Conservation (phyloP, 164 flowering plant species). For the Cinnamomum micranthum region DNA sequence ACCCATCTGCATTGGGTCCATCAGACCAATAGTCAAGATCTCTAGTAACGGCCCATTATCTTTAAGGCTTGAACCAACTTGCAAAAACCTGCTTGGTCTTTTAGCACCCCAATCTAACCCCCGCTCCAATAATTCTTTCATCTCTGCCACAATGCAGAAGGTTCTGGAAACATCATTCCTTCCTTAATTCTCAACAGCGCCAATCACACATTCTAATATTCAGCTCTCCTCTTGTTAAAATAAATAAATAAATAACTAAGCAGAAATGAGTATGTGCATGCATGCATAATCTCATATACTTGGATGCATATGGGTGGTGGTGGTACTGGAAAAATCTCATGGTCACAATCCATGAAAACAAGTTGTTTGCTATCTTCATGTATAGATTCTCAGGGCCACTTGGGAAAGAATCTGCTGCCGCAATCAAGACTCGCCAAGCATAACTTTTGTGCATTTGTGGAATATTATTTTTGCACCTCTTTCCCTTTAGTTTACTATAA, state of each 20-base stretch:
- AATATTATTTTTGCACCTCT: not conserved
- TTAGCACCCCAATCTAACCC: not conserved
- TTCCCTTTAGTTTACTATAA: not conserved
- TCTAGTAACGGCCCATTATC: no score
- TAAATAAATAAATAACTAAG: not conserved
- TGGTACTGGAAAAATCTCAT: no score
- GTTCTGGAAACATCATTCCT: not conserved
- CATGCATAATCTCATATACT: not conserved
- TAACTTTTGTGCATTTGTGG: not conserved
- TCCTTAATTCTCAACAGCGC: not conserved
- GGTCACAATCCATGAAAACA: not conserved
- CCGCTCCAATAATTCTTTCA: not conserved
- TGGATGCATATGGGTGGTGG: not conserved
- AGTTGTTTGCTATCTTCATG: not conserved
- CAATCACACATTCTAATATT: not conserved
- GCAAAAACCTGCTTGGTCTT: not conserved
- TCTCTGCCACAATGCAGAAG: not conserved
- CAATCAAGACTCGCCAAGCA: not conserved
- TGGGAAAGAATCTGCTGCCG: not conserved
- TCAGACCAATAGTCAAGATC: no score
- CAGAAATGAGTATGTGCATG: not conserved
- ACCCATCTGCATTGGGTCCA: no score
- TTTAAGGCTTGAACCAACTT: no score
- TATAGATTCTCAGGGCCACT: not conserved
- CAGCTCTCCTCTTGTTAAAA: not conserved